These are phyloP conservation scores for Astrocystis sublimbata DNA, from an alignment of 495 filamentous ascomycete species.

Conservation along the genomic window DNA sequence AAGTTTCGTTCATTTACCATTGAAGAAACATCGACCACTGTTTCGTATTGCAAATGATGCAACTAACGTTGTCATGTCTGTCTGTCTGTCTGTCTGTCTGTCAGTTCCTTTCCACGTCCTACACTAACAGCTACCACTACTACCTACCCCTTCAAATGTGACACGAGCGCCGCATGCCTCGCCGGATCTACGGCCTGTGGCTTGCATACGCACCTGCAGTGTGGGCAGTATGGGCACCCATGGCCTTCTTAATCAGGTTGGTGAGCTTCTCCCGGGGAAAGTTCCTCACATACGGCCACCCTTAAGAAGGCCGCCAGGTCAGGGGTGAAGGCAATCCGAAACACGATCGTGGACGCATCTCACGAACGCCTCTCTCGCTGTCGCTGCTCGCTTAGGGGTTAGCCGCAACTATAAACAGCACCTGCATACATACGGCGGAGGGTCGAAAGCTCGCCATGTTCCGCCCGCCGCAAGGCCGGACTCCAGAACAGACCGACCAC, in stretches of 20 bases:
- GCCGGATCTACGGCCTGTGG: slow-evolving; percentile 6
- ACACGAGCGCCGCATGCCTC: background rate
- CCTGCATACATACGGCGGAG: too few relatives aligned
- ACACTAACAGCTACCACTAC: too few relatives aligned
- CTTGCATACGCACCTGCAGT: slow-evolving; percentile 11
- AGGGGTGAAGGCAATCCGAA: background rate
- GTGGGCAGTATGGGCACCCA: background rate
- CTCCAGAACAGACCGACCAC: too few relatives aligned
- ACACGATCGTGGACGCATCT: slow-evolving; percentile 6
- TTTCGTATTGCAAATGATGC: background rate
- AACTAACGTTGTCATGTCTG: background rate
- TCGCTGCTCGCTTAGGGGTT: slow-evolving; percentile 2
- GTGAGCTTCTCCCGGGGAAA: slow-evolving; percentile 3
- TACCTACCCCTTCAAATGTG: background rate
- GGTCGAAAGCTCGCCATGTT: too few relatives aligned
- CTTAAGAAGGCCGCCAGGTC: too few relatives aligned
- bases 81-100: too few relatives aligned
- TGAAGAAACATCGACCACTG: background rate
- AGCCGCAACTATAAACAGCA: slow-evolving; percentile 16
- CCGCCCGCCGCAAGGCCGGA: background rate
- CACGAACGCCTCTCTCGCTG: slow-evolving; percentile 9
- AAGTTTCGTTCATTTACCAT: background rate
- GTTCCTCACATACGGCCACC: slow-evolving; percentile 14
- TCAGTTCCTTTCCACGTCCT: too few relatives aligned
- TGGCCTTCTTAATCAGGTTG: slow-evolving; percentile 13